Conservation (phyloP, 2,329 filamentous ascomycete species). For the Parafenestella ontariensis region DNA sequence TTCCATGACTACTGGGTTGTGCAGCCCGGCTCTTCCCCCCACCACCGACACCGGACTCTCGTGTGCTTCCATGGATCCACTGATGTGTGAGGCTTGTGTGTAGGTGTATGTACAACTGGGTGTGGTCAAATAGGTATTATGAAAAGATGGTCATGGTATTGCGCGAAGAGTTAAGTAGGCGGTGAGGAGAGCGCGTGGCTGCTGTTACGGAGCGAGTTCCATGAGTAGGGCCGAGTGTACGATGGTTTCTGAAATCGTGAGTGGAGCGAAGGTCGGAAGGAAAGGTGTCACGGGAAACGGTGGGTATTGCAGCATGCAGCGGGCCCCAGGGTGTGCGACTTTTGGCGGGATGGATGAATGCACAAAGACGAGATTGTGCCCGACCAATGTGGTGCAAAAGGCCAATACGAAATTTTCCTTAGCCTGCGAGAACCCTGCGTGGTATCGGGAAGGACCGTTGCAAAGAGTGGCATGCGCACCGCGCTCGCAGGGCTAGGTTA, state of each 20-base stretch:
- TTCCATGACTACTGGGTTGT: slow-evolving; percentile 26
- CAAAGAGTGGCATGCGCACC: slow-evolving; percentile 26
- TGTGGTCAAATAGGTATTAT: slow-evolving; percentile 18
- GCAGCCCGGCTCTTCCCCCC: slow-evolving; percentile 36
- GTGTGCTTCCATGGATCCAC: slow-evolving; percentile 39
- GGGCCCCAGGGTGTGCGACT: slow-evolving; percentile 29
- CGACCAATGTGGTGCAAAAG: slow-evolving; percentile 25
- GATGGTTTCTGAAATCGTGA: slow-evolving; percentile 13
- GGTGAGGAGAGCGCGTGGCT: slow-evolving; percentile 38
- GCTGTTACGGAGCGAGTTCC: slow-evolving; percentile 27
- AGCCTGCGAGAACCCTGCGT: slow-evolving; percentile 34
- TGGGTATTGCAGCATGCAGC: slow-evolving; percentile 22
- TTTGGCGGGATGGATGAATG: slow-evolving; percentile 24
- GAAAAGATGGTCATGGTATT: slow-evolving; percentile 28
- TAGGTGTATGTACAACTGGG: slow-evolving; percentile 7
- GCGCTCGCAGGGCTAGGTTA: slow-evolving; percentile 16
- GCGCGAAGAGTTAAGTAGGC: slow-evolving; percentile 33
- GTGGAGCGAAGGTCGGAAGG: slow-evolving; percentile 17
- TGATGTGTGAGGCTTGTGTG: slow-evolving; percentile 4
- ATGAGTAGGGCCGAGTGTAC: slow-evolving; percentile 16
- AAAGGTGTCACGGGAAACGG: slow-evolving; percentile 28
- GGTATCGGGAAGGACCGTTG: slow-evolving; percentile 15
- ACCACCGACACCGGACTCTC: slow-evolving; percentile 40
- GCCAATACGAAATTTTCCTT: slow-evolving; percentile 33
- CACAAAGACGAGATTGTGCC: slow-evolving; percentile 34